phyloP scores from a whole-genome alignment of 768 basidiomycete genomes.

The Pulveroboletus sp. region DNA sequence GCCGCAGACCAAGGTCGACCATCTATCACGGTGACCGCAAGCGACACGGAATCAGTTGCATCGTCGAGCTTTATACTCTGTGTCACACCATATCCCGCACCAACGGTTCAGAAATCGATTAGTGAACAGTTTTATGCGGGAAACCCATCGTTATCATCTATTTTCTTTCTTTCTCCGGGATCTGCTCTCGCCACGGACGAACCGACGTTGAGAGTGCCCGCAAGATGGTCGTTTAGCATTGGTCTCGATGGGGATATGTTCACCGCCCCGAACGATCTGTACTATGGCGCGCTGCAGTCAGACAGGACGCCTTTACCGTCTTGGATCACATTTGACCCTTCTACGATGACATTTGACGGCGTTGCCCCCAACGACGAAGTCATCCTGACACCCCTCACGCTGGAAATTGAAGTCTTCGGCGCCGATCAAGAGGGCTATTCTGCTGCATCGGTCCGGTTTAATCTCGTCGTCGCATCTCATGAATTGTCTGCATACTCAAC shows the following conservation, averaged over 20 bases:
- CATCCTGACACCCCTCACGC: slow-evolving; percentile 35
- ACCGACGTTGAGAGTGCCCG: slow-evolving; percentile 69
- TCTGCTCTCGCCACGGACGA: slow-evolving; percentile 50
- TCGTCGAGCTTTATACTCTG: slow-evolving; percentile 53
- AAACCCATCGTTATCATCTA: slow-evolving; percentile 70
- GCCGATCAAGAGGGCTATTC: slow-evolving; percentile 73
- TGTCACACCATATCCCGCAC: slow-evolving; percentile 50
- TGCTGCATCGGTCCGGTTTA: slow-evolving; percentile 55
- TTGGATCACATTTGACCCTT: slow-evolving; percentile 71
- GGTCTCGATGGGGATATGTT: slow-evolving; percentile 72
- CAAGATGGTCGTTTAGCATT: slow-evolving; percentile 85
- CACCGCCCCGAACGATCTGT: slow-evolving; percentile 42
- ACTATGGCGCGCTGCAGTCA: slow-evolving; percentile 57
- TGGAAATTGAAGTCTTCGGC: slow-evolving; percentile 57
- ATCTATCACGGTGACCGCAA: slow-evolving; percentile 59
- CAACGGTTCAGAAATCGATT: slow-evolving; percentile 50
- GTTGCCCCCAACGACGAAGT: slow-evolving; percentile 52
- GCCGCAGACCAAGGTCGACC: slow-evolving; percentile 57
- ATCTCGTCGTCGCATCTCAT: slow-evolving; percentile 61
- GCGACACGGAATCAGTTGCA: slow-evolving; percentile 46
- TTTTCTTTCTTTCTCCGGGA: slow-evolving; percentile 56
- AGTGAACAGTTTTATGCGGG: slow-evolving; percentile 53
- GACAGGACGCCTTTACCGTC: slow-evolving; percentile 68
- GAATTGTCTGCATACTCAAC: slow-evolving; percentile 51
- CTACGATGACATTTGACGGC: slow-evolving; percentile 72